These are phyloP conservation scores for Suillus occidentalis DNA, from an alignment of 768 basidiomycete genomes.

Conservation along the genomic window DNA sequence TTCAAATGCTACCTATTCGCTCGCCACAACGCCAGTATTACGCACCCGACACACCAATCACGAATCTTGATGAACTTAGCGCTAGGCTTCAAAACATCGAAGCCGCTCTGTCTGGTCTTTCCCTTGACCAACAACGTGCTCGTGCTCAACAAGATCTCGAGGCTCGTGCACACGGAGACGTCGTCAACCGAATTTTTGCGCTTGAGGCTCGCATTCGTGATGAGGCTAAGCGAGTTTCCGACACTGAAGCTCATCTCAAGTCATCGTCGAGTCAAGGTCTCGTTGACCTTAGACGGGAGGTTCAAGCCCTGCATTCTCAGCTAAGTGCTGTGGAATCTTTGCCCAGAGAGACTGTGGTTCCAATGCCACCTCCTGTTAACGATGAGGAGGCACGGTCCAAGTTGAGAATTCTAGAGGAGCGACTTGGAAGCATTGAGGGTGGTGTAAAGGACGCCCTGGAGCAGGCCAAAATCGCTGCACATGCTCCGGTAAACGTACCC, in stretches of 20 bases:
- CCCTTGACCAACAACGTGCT: constrained; percentile 51
- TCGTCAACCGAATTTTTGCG: constrained; percentile 51
- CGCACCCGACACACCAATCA: constrained; percentile 57
- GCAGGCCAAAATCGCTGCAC: constrained; percentile 47
- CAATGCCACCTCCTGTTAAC: constrained; percentile 20
- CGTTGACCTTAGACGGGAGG: constrained; percentile 51
- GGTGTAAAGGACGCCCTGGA: constrained; percentile 75
- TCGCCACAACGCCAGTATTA: constrained; percentile 40
- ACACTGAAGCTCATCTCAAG: constrained; percentile 52
- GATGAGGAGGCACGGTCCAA: constrained; percentile 61
- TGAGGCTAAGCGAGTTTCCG: constrained; percentile 46
- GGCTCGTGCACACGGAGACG: constrained; percentile 47
- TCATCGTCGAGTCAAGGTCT: constrained; percentile 47
- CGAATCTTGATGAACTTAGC: constrained; percentile 66
- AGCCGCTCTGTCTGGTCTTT: constrained; percentile 57
- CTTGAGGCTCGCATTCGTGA: constrained; percentile 55
- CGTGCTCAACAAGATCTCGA: constrained; percentile 55
- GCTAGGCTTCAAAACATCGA: constrained; percentile 65
- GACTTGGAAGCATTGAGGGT: constrained; percentile 59
- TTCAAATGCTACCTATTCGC: constrained; percentile 35
- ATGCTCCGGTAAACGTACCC: constrained; percentile 35
- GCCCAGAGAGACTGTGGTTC: constrained; percentile 20
- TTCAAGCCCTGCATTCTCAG: constrained; percentile 52
- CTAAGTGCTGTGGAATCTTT: constrained; percentile 30
- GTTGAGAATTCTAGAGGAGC: constrained; percentile 60